These are phyloP conservation scores for Colletotrichum nymphaeae DNA, from an alignment of 2,329 filamentous ascomycete species.

Conservation along the genomic window DNA sequence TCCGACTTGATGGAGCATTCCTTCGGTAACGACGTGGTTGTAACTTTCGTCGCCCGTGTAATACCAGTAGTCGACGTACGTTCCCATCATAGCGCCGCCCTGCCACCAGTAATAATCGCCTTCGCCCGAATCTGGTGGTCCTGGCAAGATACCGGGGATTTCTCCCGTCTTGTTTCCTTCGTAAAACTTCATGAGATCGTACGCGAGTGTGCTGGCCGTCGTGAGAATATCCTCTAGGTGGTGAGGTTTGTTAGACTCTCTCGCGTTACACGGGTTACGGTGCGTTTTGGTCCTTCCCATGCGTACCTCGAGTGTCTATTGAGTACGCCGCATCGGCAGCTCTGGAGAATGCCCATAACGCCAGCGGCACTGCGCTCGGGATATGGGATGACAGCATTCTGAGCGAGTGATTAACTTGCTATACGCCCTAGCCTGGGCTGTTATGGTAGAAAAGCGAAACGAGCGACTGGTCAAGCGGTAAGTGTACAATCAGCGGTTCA, in stretches of 20 bases:
- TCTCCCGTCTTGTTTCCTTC: constrained; percentile 56
- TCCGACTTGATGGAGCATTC: constrained; percentile 65
- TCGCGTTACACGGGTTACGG: not conserved
- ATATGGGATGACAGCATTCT: constrained; percentile 10
- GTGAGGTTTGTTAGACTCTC: not conserved
- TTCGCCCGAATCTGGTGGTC: constrained; percentile 48
- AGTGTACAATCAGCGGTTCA: not conserved
- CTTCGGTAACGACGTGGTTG: constrained; percentile 63
- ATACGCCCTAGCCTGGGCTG: not conserved
- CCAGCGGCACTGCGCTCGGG: constrained; percentile 12
- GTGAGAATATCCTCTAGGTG: constrained; percentile 50
- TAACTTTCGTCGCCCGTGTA: constrained; percentile 70
- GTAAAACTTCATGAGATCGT: constrained; percentile 59
- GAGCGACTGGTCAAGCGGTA: not conserved
- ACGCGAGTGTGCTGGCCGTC: constrained; percentile 52
- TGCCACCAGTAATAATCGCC: constrained; percentile 76
- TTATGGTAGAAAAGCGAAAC: not conserved
- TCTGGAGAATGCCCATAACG: constrained; percentile 11
- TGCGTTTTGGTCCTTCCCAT: not conserved
- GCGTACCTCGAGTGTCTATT: constrained; percentile 28
- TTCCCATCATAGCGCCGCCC: constrained; percentile 70
- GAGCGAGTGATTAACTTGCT: not conserved
- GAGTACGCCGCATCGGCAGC: constrained; percentile 21
- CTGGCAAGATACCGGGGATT: constrained; percentile 60
- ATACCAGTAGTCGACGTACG: constrained; percentile 73